A percentile compares a stretch with the other conserved stretches of the same genome.
Conservation (phyloP, 768 basidiomycete species). For the Astraeus odoratus region DNA sequence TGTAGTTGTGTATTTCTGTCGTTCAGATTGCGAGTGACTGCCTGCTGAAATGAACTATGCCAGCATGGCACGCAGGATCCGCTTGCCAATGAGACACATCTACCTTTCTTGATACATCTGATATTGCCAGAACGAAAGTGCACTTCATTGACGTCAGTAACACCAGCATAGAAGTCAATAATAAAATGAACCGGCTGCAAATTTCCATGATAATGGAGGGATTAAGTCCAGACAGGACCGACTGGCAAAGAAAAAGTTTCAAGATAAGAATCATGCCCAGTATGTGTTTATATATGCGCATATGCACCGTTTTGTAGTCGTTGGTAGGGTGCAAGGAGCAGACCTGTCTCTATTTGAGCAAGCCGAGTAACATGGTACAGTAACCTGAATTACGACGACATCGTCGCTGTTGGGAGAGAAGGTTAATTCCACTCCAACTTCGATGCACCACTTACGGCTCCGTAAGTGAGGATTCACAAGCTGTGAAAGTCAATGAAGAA, state of each 20-base stretch:
- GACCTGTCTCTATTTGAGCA: conserved; percentile 37
- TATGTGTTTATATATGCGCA: conserved; percentile 19
- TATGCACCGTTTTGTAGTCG: conserved; percentile 83
- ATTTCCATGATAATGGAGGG: conserved; percentile 76
- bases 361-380: background rate
- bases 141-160: conserved; percentile 34
- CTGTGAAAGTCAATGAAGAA: conserved; percentile 29
- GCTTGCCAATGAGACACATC: conserved; percentile 6
- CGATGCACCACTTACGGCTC: conserved; percentile 54
- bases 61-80: conserved; percentile 2
- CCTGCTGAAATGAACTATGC: conserved; percentile 65
- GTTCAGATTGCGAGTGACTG: conserved; percentile 70
- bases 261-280: no score
- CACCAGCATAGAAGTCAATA: background rate
- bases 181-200: conserved; percentile 54
- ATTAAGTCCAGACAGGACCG: conserved; percentile 74
- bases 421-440: background rate
- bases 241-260: conserved; percentile 36
- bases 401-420: conserved; percentile 33
- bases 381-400: conserved; percentile 42
- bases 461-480: conserved; percentile 72
- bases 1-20: conserved; percentile 79
- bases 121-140: conserved; percentile 89
- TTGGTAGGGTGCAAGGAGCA: conserved; percentile 82
- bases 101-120: conserved; percentile 84